Conservation (phyloP, 106 monocot species). For the Dioscorea alata region DNA sequence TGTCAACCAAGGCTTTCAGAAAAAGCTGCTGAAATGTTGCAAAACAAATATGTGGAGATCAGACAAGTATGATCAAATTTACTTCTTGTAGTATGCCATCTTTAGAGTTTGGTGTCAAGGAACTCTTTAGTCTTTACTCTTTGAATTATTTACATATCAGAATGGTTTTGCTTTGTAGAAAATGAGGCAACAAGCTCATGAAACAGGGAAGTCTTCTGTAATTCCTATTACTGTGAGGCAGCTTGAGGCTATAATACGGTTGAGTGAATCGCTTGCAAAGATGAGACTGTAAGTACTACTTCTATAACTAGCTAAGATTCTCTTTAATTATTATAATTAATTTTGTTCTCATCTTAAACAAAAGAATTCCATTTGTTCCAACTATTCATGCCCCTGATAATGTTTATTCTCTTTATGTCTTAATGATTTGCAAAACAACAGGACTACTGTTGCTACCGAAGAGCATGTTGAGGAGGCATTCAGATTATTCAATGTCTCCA, state of each 20-base stretch:
- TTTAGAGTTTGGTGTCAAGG: no score
- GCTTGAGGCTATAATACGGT: conserved; percentile 93
- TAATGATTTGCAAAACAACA: conserved; percentile 14
- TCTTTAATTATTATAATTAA: background rate
- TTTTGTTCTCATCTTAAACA: no score
- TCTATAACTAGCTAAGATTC: background rate
- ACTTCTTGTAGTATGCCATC: background rate
- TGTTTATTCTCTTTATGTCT: background rate
- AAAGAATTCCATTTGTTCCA: no score
- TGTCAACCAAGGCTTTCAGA: conserved; percentile 85
- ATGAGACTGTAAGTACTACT: conserved; percentile 79
- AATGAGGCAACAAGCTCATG: conserved; percentile 96
- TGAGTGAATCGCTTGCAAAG: conserved; percentile 92
- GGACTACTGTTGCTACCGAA: conserved; percentile 80
- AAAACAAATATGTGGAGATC: conserved; percentile 90
- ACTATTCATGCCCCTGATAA: no score
- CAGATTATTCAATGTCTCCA: conserved; percentile 89
- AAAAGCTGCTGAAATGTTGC: conserved; percentile 86
- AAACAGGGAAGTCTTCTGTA: conserved; percentile 77
- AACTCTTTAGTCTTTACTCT: no score
- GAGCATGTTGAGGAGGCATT: conserved; percentile 97
- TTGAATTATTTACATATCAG: no score
- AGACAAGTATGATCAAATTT: conserved; percentile 63
- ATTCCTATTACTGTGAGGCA: conserved; percentile 98
- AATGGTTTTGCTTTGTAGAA: conserved; percentile 32